Evolutionary conservation across 495 filamentous ascomycete species (phyloP).

Genomic region (Trichoderma reesei): DNA sequence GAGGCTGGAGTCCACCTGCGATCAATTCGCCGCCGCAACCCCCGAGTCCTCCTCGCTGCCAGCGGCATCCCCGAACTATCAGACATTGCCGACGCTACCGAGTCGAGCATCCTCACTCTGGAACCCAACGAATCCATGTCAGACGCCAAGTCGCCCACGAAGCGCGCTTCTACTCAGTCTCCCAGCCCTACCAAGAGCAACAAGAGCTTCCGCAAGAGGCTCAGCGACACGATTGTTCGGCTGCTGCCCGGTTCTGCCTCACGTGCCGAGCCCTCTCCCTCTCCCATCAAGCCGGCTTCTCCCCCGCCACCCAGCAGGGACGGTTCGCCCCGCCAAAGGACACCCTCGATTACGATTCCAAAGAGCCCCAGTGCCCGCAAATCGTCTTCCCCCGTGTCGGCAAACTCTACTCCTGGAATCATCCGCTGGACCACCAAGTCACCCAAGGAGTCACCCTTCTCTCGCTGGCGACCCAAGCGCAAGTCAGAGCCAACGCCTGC

Average conservation of each 20-base stretch:
- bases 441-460: neutral
- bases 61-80: neutral
- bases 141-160: neutral
- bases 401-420: neutral
- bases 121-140: neutral
- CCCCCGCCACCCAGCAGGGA: neutral
- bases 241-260: neutral
- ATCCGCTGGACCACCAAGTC: neutral
- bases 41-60: neutral
- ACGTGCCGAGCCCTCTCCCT: neutral
- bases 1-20: neutral
- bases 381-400: neutral
- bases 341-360: neutral
- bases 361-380: neutral
- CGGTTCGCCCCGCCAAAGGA: neutral
- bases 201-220: constrained; percentile 2
- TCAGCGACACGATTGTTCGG: neutral
- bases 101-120: neutral
- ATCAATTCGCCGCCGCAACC: neutral
- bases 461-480: constrained; percentile 1
- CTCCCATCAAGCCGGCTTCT: neutral
- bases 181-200: neutral
- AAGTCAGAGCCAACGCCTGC: neutral
- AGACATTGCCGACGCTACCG: neutral
- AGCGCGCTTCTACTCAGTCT: neutral